These are phyloP conservation scores for Leptographium lundbergii DNA, from an alignment of 2,329 filamentous ascomycete species.

Conservation along the genomic window DNA sequence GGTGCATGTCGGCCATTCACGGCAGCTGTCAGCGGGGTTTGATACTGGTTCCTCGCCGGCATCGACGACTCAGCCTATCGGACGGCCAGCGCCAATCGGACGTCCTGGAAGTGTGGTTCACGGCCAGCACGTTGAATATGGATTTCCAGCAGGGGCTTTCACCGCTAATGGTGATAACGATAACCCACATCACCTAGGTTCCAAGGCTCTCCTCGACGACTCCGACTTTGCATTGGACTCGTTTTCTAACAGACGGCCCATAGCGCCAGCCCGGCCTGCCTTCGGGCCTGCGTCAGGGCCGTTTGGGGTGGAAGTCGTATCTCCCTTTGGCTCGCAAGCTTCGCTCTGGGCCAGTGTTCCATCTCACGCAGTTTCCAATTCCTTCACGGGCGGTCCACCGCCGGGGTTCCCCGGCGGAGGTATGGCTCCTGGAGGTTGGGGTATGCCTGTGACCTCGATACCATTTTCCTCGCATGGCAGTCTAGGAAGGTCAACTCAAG, in stretches of 20 bases:
- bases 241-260: conserved; percentile 15
- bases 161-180: conserved; percentile 49
- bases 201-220: conserved; percentile 76
- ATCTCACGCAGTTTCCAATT: neutral
- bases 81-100: conserved; percentile 76
- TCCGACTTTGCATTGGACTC: conserved; percentile 42
- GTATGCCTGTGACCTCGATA: conserved; percentile 6
- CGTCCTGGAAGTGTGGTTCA: conserved; percentile 63
- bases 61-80: conserved; percentile 57
- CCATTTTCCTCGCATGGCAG: conserved; percentile 19
- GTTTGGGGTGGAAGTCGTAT: conserved; percentile 8
- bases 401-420: conserved; percentile 3
- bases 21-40: conserved; percentile 61
- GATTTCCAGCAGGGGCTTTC: conserved; percentile 8
- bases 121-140: conserved; percentile 27
- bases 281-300: conserved; percentile 10
- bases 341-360: conserved; percentile 10
- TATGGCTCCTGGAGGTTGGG: conserved; percentile 4
- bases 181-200: conserved; percentile 62
- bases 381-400: conserved; percentile 3
- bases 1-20: conserved; percentile 50
- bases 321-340: conserved; percentile 10
- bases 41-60: conserved; percentile 34
- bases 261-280: conserved; percentile 5
- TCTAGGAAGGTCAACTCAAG: conserved; percentile 37